Conservation (phyloP, 306 rosid species). For the Senna tora region DNA sequence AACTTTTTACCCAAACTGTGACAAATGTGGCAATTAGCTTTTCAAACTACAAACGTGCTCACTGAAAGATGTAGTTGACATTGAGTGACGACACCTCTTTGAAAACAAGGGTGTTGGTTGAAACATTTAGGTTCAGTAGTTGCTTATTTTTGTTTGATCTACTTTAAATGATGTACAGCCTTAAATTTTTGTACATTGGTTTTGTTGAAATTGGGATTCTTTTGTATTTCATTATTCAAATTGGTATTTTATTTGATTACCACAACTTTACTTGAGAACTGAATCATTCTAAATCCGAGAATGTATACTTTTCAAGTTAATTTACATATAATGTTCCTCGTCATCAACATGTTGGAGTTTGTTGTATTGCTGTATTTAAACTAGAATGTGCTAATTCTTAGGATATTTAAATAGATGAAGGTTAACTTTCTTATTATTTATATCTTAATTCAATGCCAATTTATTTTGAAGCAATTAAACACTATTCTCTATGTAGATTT, state of each 20-base stretch:
- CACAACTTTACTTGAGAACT: neutral
- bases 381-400: too few relatives aligned
- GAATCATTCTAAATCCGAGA: neutral
- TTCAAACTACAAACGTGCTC: neutral
- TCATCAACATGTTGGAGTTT: too few relatives aligned
- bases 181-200: neutral
- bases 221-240: neutral
- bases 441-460: too few relatives aligned
- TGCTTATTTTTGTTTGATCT: neutral
- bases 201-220: neutral
- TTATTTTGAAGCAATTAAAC: too few relatives aligned
- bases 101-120: neutral
- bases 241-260: neutral
- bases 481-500: too few relatives aligned
- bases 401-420: too few relatives aligned
- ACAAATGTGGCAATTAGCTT: neutral
- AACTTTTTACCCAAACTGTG: conserved; percentile 10
- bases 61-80: conserved; percentile 6
- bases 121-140: neutral
- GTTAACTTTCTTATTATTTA: too few relatives aligned
- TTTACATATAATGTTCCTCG: neutral
- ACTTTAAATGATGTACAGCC: neutral
- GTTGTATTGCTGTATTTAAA: too few relatives aligned
- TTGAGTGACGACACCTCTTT: neutral
- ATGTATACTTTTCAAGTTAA: neutral